These are phyloP conservation scores for Geoglossum glabrum DNA, from an alignment of 495 filamentous ascomycete species.

Conservation along the genomic window DNA sequence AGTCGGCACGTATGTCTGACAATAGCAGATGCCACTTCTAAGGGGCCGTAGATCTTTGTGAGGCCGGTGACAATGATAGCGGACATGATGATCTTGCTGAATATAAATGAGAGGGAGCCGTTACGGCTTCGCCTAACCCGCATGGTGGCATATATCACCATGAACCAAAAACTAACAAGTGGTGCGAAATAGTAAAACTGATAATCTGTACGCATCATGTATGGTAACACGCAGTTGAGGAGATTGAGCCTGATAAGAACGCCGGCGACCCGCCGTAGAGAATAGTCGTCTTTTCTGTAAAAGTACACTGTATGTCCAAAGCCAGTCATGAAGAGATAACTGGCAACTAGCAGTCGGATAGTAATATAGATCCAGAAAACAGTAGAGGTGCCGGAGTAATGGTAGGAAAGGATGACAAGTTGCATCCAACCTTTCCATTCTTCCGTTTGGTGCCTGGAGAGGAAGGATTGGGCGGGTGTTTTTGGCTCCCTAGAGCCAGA, in stretches of 20 bases:
- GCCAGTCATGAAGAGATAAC: conserved; percentile 40
- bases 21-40: conserved; percentile 22
- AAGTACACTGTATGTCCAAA: conserved; percentile 40
- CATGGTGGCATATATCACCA: conserved; percentile 32
- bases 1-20: conserved; percentile 20
- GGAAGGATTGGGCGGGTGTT: conserved; percentile 17
- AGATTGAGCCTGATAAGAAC: conserved; percentile 37
- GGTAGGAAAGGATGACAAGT: conserved; percentile 33
- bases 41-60: conserved; percentile 21
- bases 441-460: conserved; percentile 34
- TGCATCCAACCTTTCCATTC: conserved; percentile 52
- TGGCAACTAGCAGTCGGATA: conserved; percentile 33
- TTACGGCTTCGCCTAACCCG: conserved; percentile 21
- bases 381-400: conserved; percentile 33
- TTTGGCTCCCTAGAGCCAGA: neutral
- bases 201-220: conserved; percentile 36
- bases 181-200: conserved; percentile 39
- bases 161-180: conserved; percentile 39
- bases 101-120: conserved; percentile 20
- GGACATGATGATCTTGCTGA: conserved; percentile 28
- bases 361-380: conserved; percentile 31
- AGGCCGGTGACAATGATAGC: conserved; percentile 23
- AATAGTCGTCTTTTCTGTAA: conserved; percentile 32
- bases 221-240: conserved; percentile 30
- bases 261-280: conserved; percentile 24